Evolutionary conservation across 805 yeast species (phyloP), one percentile per base, ranked within the genome.

Genomic region (Candida alai): DNA sequence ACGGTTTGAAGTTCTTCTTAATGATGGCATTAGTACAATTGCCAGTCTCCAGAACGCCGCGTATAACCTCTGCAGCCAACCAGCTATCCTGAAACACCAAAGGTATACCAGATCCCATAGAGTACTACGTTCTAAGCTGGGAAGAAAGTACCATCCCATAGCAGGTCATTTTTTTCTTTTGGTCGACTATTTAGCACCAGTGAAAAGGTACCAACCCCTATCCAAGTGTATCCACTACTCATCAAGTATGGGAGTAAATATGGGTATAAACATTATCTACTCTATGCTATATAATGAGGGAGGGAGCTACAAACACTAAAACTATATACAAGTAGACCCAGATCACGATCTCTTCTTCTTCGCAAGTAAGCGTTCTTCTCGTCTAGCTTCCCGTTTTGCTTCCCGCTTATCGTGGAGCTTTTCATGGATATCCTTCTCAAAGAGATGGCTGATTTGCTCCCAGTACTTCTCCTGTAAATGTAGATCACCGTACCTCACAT

Each of bases 381-480:
- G 42, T n/a, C n/a, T n/a, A n/a, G n/a, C n/a, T n/a, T n/a, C n/a
- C 15, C 27, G 10, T 41, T 59, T 63, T 4, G 61, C 58, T 32
- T 61, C 70, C 28, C 62, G 40, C 42, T 62, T 65, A 30, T 57
- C 65, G 10, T 41, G 24, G 10, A 19, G 50, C 20, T 40, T 42
- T 7, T 48, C 50, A 22, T 51, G 57, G n/a, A 48, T 56, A 5
- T 42, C 47, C 12, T 46, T 48, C 13, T 33, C 32, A 26, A 58
- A 53, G 4, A 61, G 43, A 16, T 49, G 45, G 16, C 51, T 49
- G 31, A 66, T 50, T 2, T 52, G 41, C 6, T 21, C 25, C 40
- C 40, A 36, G 19, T 28, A 13, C 13, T 14, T 11, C 22, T 39
- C 36, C 12, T 39, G 43, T 12, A 24, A n/a, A 24, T 36, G 29